Evolutionary conservation across 768 basidiomycete genomes (phyloP), one percentile per base, ranked within the genome.

Genomic region (Mycena filopes): DNA sequence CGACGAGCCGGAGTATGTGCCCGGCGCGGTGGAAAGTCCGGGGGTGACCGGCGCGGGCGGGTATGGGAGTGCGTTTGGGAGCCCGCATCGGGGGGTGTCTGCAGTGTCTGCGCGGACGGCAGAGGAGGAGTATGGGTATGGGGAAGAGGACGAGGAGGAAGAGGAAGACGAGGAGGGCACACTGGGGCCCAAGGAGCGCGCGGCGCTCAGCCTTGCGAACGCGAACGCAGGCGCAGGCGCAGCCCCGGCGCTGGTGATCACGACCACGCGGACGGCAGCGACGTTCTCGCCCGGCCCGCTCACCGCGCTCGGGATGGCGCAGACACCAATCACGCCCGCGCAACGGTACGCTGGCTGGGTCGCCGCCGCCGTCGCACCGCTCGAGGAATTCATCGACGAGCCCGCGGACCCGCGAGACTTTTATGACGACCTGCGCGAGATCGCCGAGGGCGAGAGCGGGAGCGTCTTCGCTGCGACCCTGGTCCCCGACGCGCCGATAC

Each of bases 391-490:
- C 73, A 90, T 94, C 70, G 84, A 89, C 67, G 84, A 87, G 50
- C 73, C 79, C 1, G 75, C 86, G 21, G 86, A 93, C 72, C 93
- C 92, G 4, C 80, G 84, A 1, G 81, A 85, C 4, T 83, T 86
- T 61, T 94, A 91, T 75, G 77, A 82, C 11, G 87, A 92, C 65
- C 78, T 94, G 48, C 85, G 84, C 57, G 93, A 94, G 77, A 89
- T 95, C 29, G 93, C 92, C 0, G 91, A 94, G 73, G 93, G 94
- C 33, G 93, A 94, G 72, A 90, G 86, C 43, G 94, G 94, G 5
- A 89, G 86, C 2, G 91, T 95, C 21, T 85, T 75, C 68, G 79
- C 82, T 23, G 85, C 68, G 31, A 41, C 40, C 26, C 31, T 69
- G 3, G 11, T 49, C 6, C 85, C 8, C 72, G 77, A 8, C 71